Evolutionary conservation across 768 basidiomycete species (phyloP).

Genomic region (Lactarius quietus): DNA sequence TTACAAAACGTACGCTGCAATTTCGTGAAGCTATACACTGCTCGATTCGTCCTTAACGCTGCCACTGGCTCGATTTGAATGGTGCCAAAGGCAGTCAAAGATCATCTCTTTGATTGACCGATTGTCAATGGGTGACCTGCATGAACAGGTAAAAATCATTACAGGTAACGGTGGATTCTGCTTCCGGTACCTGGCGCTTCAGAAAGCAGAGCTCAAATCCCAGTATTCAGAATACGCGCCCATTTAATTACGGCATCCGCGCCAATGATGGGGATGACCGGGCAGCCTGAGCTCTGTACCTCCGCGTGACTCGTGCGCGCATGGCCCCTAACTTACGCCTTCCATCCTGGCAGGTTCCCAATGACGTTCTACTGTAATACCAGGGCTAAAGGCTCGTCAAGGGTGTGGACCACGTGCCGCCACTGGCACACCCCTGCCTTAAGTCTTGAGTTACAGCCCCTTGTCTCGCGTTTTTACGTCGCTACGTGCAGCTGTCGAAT

Average conservation of each 20-base stretch:
- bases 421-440: not conserved
- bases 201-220: constrained; percentile 12
- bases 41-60: constrained; percentile 18
- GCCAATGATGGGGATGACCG: too few relatives aligned
- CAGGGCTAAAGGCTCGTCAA: constrained; percentile 19
- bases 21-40: constrained; percentile 23
- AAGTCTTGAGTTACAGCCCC: constrained; percentile 16
- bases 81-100: constrained; percentile 18
- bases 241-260: too few relatives aligned
- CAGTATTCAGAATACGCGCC: constrained; percentile 18
- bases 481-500: constrained; percentile 15
- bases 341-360: too few relatives aligned
- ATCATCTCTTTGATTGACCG: not conserved
- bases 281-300: too few relatives aligned
- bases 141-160: constrained; percentile 15
- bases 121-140: not conserved
- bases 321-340: too few relatives aligned
- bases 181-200: constrained; percentile 16
- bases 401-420: constrained; percentile 18
- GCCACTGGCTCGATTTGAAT: constrained; percentile 19
- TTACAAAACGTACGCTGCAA: constrained; percentile 22
- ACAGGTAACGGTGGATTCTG: constrained; percentile 16
- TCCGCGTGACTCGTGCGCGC: too few relatives aligned
- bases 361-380: not conserved
- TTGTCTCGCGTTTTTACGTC: constrained; percentile 3